Evolutionary conservation across 305 asterid species (phyloP), one percentile per base, ranked within the genome.

Genomic region (Petunia hybrid): DNA sequence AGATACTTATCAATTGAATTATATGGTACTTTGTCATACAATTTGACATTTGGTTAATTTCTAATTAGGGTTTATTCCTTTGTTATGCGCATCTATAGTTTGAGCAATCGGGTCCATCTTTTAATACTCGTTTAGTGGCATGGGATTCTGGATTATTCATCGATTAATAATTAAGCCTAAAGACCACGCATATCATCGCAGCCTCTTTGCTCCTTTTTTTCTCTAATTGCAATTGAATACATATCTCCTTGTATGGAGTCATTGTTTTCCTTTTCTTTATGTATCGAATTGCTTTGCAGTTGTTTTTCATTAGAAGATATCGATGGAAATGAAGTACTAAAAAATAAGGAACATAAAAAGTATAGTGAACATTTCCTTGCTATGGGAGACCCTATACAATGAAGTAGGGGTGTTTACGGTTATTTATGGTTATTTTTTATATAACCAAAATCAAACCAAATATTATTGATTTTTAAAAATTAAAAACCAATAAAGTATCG

Each of bases 261-360:
- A 57, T 40, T 14, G 3, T 64, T 6, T 12, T 39, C 45, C n/a
- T 9, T 7, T 64, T 57, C 57, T 8, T 10, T 36, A 16, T 1
- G 65, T 16, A 57, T 14, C 69, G 35, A 77, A 75, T 66, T 39
- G 59, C 79, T 73, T 73, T 69, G 68, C 78, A 43, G 84, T 82
- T 81, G 66, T 55, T 75, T 70, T 69, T 45, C 36, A 14, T 43
- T 43, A 66, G 40, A 67, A n/a, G 35, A 67, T 40, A 51, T n/a
- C 1, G 16, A 16, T 22, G 43, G 56, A 16, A 68, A 42, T 42
- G 43, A 0, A 5, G 35, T 16, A 46, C 40, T 45, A 42, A 8
- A 16, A 7, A 4, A 22, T 22, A 22, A 22, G 1, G 6, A 14
- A 1, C 6, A 1, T 22, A 22, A 22, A 22, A 22, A 22, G 31